phyloP scores from a whole-genome alignment of 345 rosid species.

The Conringia planisiliqua region DNA sequence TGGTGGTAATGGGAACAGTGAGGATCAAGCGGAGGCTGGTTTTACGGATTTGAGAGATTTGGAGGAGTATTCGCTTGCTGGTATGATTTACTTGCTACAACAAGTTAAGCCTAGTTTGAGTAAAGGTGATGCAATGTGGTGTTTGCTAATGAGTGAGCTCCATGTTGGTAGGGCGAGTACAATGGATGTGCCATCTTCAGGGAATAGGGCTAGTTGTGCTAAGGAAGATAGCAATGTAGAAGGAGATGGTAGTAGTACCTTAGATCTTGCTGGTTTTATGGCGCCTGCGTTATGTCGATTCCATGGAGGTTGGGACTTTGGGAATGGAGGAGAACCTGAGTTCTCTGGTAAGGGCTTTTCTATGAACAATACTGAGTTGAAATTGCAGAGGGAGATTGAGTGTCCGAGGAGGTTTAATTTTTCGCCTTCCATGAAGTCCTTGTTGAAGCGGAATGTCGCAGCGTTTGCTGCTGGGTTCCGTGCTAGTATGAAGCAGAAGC shows the following conservation, averaged over 20 bases:
- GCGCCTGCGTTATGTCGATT: constrained; percentile 65
- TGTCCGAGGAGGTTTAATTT: constrained; percentile 85
- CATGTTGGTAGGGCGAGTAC: constrained; percentile 73
- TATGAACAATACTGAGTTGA: constrained; percentile 39
- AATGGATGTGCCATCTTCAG: constrained; percentile 42
- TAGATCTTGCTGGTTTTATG: constrained; percentile 47
- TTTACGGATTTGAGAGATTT: constrained; percentile 72
- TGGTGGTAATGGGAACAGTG: constrained; percentile 24
- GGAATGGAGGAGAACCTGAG: constrained; percentile 39
- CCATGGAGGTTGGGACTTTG: constrained; percentile 90
- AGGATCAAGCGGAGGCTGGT: constrained; percentile 45
- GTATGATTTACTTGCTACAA: constrained; percentile 81
- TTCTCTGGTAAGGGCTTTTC: constrained; percentile 58
- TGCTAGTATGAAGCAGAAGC: constrained; percentile 47
- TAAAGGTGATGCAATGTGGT: constrained; percentile 96
- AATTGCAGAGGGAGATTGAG: constrained; percentile 63
- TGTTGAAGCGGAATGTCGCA: constrained; percentile 80
- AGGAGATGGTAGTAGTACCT: constrained; percentile 15
- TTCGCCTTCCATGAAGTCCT: constrained; percentile 71
- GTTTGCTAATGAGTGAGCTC: constrained; percentile 87
- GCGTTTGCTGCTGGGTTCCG: constrained; percentile 82
- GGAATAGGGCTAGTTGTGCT: constrained; percentile 25
- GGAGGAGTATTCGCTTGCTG: constrained; percentile 72
- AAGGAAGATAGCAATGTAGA: constrained; percentile 35
- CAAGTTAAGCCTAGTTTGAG: constrained; percentile 78